phyloP scores from a whole-genome alignment of 345 rosid genomes.

The Tarenaya hassleriana region DNA sequence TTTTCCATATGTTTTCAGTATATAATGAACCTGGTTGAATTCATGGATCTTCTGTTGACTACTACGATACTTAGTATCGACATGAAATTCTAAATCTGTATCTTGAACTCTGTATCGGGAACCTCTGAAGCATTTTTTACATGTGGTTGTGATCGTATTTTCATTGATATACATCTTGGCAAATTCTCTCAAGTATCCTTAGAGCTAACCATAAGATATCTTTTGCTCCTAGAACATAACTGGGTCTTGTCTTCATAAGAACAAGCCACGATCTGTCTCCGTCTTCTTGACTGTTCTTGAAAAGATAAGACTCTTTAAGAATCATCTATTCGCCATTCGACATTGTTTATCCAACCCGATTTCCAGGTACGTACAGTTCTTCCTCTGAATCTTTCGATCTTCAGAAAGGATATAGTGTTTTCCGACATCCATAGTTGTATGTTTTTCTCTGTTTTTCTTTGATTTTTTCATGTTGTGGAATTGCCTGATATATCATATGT shows the following conservation, averaged over 20 bases:
- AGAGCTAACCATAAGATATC: neutral
- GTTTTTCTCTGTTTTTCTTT: neutral
- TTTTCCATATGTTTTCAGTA: no score
- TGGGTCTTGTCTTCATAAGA: neutral
- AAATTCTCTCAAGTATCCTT: slow-evolving; percentile 82
- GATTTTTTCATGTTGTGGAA: no score
- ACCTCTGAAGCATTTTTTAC: slow-evolving; percentile 97
- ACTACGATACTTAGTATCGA: neutral
- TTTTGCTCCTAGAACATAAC: neutral
- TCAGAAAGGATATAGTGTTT: slow-evolving; percentile 13
- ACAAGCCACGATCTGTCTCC: neutral
- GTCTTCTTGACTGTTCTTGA: slow-evolving; percentile 39
- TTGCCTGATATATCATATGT: neutral
- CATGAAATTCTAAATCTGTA: neutral
- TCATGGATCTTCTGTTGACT: slow-evolving; percentile 1
- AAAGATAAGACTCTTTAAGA: slow-evolving; percentile 59
- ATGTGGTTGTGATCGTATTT: slow-evolving; percentile 82
- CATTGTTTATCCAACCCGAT: slow-evolving; percentile 53
- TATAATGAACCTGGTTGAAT: slow-evolving; percentile 4
- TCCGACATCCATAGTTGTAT: neutral
- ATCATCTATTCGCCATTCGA: slow-evolving; percentile 70
- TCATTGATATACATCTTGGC: slow-evolving; percentile 68
- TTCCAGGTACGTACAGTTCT: slow-evolving; percentile 55
- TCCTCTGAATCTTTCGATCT: no score
- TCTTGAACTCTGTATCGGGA: slow-evolving; percentile 40